phyloP scores from a whole-genome alignment of 495 filamentous ascomycete genomes.

The Neurospora intermedia region DNA sequence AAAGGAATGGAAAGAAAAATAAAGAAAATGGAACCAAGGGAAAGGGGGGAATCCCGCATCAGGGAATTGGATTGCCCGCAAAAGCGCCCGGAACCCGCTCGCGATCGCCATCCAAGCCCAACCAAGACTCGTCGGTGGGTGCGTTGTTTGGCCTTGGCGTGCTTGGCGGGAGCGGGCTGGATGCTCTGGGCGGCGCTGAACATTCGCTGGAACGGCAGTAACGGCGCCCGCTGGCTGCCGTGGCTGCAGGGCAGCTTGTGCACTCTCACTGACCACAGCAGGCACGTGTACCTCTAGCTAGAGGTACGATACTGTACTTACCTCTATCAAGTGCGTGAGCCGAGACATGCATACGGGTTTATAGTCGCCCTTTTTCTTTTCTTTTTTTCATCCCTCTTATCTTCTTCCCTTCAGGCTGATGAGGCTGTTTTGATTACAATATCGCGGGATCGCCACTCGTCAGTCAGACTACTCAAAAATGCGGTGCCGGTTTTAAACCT shows the following conservation, averaged over 20 bases:
- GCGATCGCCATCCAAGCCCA: not conserved
- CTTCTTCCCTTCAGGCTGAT: not conserved
- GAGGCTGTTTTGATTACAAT: not conserved
- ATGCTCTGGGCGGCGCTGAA: not conserved
- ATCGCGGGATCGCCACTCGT: not conserved
- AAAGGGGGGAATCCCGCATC: not conserved
- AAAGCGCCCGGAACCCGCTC: not conserved
- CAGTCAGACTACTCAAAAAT: not conserved
- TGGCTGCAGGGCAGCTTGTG: not conserved
- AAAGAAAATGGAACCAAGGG: not conserved
- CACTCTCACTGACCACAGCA: not conserved
- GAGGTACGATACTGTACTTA: too few species aligned
- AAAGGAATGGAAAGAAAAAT: not conserved
- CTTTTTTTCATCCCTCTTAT: not conserved
- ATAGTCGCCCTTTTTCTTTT: not conserved
- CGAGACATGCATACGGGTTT: not conserved
- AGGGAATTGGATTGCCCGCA: not conserved
- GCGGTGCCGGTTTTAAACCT: not conserved
- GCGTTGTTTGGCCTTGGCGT: not conserved
- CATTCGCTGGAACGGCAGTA: not conserved
- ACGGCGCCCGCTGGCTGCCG: not conserved
- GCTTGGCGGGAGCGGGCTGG: not conserved
- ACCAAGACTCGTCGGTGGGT: not conserved
- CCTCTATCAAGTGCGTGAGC: too few species aligned
- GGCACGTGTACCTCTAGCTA: too few species aligned